Evolutionary conservation across 2,329 filamentous ascomycete genomes (phyloP).

Genomic region (Hypoxylon sp.): DNA sequence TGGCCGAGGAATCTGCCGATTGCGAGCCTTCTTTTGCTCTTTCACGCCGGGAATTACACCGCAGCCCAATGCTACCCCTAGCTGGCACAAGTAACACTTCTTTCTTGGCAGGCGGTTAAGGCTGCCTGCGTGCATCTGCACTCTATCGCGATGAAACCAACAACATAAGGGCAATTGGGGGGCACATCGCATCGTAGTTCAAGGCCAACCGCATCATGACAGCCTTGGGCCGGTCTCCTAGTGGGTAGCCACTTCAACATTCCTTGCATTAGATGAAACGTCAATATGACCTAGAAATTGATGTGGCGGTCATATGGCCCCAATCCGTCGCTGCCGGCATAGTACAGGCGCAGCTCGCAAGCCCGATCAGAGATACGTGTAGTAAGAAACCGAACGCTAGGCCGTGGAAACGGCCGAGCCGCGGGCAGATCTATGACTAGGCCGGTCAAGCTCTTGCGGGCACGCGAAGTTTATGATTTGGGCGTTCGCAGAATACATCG

Average conservation of each 20-base stretch:
- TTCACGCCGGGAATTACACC: conserved; percentile 42
- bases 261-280: conserved; percentile 44
- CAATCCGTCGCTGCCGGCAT: conserved; percentile 41
- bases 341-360: conserved; percentile 26
- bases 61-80: conserved; percentile 36
- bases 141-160: conserved; percentile 35
- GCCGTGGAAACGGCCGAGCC: conserved; percentile 38
- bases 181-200: conserved; percentile 23
- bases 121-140: conserved; percentile 41
- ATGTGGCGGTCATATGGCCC: conserved; percentile 38
- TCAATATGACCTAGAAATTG: conserved; percentile 38
- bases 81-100: conserved; percentile 27
- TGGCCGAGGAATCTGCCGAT: conserved; percentile 35
- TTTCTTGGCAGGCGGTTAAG: conserved; percentile 41
- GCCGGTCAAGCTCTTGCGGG: conserved; percentile 26
- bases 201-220: conserved; percentile 41
- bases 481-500: conserved; percentile 31
- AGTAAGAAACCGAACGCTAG: conserved; percentile 37
- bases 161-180: conserved; percentile 19
- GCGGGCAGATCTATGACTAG: conserved; percentile 8
- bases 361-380: conserved; percentile 23
- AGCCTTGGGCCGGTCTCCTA: conserved; percentile 24
- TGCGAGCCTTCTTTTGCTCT: conserved; percentile 22
- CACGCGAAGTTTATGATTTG: conserved; percentile 11
- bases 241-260: conserved; percentile 31